These are phyloP conservation scores for Cercospora citrullina DNA, from an alignment of 2,329 filamentous ascomycete species.

Conservation along the genomic window DNA sequence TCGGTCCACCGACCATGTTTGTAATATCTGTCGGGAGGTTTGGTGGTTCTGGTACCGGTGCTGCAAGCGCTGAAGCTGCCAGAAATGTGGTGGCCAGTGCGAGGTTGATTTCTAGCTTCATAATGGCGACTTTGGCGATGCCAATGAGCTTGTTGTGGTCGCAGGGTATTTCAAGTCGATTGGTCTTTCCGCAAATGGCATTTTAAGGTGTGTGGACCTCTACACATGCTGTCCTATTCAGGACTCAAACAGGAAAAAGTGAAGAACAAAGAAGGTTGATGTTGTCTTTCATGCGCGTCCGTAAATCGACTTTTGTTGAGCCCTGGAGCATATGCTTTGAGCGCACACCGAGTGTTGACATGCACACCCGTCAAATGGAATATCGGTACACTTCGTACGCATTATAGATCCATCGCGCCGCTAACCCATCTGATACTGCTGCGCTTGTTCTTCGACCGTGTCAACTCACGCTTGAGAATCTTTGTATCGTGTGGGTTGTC, in stretches of 20 bases:
- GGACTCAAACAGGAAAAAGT: not conserved
- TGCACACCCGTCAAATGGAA: not conserved
- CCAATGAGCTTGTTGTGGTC: not conserved
- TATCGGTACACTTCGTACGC: not conserved
- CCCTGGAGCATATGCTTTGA: not conserved
- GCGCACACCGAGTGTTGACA: too few species aligned
- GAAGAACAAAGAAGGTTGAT: conserved; percentile 4
- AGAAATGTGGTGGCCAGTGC: not conserved
- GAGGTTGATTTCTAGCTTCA: not conserved
- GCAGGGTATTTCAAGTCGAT: not conserved
- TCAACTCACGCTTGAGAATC: conserved; percentile 30
- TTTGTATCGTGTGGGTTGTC: conserved; percentile 27
- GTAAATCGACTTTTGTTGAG: not conserved
- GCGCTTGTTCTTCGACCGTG: conserved; percentile 23
- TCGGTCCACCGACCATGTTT: conserved; percentile 3
- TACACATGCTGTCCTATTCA: conserved; percentile 7
- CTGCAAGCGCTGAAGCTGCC: not conserved
- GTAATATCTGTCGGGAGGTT: conserved; percentile 7
- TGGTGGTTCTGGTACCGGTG: not conserved
- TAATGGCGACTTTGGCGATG: not conserved
- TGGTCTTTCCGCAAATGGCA: too few species aligned
- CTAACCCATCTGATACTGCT: conserved; percentile 31
- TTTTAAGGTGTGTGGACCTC: not conserved
- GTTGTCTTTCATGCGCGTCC: not conserved
- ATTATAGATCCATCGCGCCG: conserved; percentile 28